Base-by-base conservation (phyloP, 2,329 filamentous ascomycete species). In the Colletotrichum musicola region DNA sequence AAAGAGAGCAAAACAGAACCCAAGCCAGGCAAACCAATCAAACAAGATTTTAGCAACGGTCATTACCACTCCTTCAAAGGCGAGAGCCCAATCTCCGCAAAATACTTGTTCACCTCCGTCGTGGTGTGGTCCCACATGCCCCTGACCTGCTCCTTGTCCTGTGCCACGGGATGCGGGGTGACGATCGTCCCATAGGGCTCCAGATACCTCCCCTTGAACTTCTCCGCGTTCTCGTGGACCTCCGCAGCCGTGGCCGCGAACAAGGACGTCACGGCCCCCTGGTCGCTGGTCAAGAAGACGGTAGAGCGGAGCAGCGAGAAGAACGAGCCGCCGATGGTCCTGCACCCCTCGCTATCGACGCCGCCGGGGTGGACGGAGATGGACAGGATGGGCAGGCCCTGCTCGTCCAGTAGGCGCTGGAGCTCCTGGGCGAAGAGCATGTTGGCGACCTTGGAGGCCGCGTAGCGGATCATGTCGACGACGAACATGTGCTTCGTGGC, bases 391-490 rank as follows among this genome's bases (percentile, higher is more conserved):
- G 70, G 67, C 0, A 72, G 20, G 2, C 53, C 56, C 14, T 65
- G 47, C 7, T 61, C 65, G 10, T 74, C 72, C 20, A 75, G 47
- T 6, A 63, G 62, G 6, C 68, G 60, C 49, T 75, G 73, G 2
- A 75, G 63, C n/a, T 74, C 72, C 22, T 69, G 67, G 4, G 73
- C 69, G 46, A 74, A 75, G 20, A 75, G 49, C 27, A 69, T 27
- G 13, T 70, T 71, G 42, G 74, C 73, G 9, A 73, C 60, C 65
- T 74, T 75, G 50, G 74, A 65, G 20, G 74, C 55, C 61, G 55
- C 71, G 35, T 75, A 77, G 12, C 70, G 64, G 4, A 74, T 42
- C 71, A 75, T 75, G 56, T 76, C 72, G 18, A 71, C 62, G 10
- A 40, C 25, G 42, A 75, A 72, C 4, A 75, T 1, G 35, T 62